Evolutionary conservation across 805 yeast species (phyloP), one percentile per base, ranked within the genome.

Genomic region (Scheffersomyces amazonensis): DNA sequence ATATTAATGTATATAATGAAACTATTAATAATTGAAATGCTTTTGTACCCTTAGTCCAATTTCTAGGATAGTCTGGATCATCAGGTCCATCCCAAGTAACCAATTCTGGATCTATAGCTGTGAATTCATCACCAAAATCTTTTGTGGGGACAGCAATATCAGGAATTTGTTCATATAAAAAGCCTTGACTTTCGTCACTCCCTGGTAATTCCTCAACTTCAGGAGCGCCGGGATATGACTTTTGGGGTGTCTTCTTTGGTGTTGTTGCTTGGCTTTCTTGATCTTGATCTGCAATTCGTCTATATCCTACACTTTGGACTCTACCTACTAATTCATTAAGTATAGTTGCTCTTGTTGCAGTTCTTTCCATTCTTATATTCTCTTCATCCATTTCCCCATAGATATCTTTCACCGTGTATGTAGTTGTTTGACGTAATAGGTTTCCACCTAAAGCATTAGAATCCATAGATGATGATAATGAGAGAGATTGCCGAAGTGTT

Each of bases 1-100:
- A 71, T 8, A 80, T 59, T 41, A 80, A 64, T 2, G 87, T 71
- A 56, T 78, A 81, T 3, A 73, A 29, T 0, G 83, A 58, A 8
- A 80, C 81, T 13, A 78, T 56, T 9, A 54, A 49, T 3, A 78
- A 68, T 35, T 74, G 68, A 12, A 53, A 41, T 50, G 70, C 56
- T 49, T 81, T 80, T 31, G 62, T 50, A 2, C 38, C 13, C 1
- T 37, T 18, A 0, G 71, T 20, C 87, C 87, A 82, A 54, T 82
- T 82, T 41, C 83, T 60, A n/a, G 89, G 87, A 52, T 77, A 72
- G 11, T 58, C 61, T 0, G 81, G 79, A 50, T 82, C 89, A 36
- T 75, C 71, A 13, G 68, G 71, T 3, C 81, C 80, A 22, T 79
- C 78, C 87, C 87, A 82, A 1, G 85, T 73, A 9, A 82, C 80